Percentiles rank a stretch among this genome's conserved stretches.
These are phyloP conservation scores for Ophiosphaerella korrae DNA, from an alignment of 2,329 filamentous ascomycete species.

Conservation along the genomic window DNA sequence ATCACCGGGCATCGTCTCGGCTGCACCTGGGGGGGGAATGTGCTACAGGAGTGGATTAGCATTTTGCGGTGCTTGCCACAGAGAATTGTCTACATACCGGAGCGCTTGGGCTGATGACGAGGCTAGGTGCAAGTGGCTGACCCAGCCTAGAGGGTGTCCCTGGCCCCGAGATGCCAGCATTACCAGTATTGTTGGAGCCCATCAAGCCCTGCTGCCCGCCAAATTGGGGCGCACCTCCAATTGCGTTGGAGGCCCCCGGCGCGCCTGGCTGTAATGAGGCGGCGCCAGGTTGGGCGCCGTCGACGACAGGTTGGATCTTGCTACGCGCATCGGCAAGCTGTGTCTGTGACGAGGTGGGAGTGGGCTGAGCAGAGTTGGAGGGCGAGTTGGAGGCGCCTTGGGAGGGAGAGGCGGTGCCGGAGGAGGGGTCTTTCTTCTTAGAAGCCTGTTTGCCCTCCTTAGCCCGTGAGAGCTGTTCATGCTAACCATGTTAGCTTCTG, in stretches of 20 bases:
- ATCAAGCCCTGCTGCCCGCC: slow-evolving; percentile 36
- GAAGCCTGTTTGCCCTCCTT: slow-evolving; percentile 80
- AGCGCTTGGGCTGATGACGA: slow-evolving; percentile 92
- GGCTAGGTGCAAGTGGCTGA: slow-evolving; percentile 74
- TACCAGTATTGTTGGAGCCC: slow-evolving; percentile 43
- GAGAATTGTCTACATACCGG: slow-evolving; percentile 53
- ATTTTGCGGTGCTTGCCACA: background rate
- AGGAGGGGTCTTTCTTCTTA: slow-evolving; percentile 64
- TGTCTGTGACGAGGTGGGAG: slow-evolving; percentile 87
- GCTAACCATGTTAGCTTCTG: slow-evolving; percentile 60
- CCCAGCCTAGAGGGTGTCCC: slow-evolving; percentile 69
- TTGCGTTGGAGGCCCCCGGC: slow-evolving; percentile 35
- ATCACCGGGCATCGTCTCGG: slow-evolving; percentile 98
- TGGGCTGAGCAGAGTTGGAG: slow-evolving; percentile 66
- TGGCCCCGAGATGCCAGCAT: slow-evolving; percentile 54
- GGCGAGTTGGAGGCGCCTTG: slow-evolving; percentile 64
- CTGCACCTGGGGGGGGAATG: slow-evolving; percentile 86
- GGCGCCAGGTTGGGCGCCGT: slow-evolving; percentile 30
- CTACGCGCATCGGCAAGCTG: slow-evolving; percentile 84
- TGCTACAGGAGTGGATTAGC: slow-evolving; percentile 62
- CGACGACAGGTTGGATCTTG: slow-evolving; percentile 68
- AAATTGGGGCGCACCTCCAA: slow-evolving; percentile 39
- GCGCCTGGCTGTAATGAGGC: slow-evolving; percentile 40
- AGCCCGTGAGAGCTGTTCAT: slow-evolving; percentile 86
- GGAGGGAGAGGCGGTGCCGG: slow-evolving; percentile 80